Conservation (phyloP, 2,329 filamentous ascomycete genomes). For the Drechslerella stenobrocha region DNA sequence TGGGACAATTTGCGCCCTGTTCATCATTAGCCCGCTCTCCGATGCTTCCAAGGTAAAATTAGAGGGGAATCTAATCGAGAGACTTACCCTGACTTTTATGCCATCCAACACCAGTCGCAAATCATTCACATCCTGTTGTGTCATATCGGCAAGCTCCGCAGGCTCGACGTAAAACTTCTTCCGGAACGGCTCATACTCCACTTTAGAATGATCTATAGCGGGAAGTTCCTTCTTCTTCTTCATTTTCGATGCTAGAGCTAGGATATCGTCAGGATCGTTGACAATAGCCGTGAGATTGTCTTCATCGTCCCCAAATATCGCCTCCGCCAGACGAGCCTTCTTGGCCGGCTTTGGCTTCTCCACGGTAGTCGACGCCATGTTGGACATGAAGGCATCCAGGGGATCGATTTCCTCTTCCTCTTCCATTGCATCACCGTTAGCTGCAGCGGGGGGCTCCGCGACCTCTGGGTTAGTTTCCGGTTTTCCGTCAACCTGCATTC, state of each 20-base stretch:
- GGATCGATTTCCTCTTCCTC: slow-evolving; percentile 80
- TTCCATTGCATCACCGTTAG: slow-evolving; percentile 50
- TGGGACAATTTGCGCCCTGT: slow-evolving; percentile 77
- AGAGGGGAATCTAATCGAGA: not conserved
- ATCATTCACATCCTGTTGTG: slow-evolving; percentile 78
- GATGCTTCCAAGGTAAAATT: not conserved
- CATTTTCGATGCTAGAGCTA: slow-evolving; percentile 67
- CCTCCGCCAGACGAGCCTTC: slow-evolving; percentile 59
- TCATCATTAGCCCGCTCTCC: slow-evolving; percentile 17
- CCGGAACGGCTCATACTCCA: slow-evolving; percentile 80
- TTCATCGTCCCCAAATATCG: slow-evolving; percentile 88
- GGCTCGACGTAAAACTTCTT: slow-evolving; percentile 97
- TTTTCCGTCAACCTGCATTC: slow-evolving; percentile 57
- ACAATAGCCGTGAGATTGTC: slow-evolving; percentile 66
- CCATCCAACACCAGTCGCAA: slow-evolving; percentile 86
- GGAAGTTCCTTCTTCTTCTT: slow-evolving; percentile 96
- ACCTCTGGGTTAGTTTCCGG: slow-evolving; percentile 51
- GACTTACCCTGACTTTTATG: slow-evolving; percentile 73
- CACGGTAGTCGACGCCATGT: slow-evolving; percentile 53
- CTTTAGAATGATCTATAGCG: slow-evolving; percentile 78
- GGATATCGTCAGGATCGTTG: slow-evolving; percentile 66
- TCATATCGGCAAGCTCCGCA: slow-evolving; percentile 77
- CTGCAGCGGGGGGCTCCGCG: slow-evolving; percentile 48
- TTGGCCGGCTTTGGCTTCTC: slow-evolving; percentile 52
- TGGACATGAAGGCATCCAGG: slow-evolving; percentile 91